Percentiles rank a stretch among this genome's conserved stretches.
Conservation (phyloP, 371 early-diverging fungal species). For the Mitosporidium daphniae region DNA sequence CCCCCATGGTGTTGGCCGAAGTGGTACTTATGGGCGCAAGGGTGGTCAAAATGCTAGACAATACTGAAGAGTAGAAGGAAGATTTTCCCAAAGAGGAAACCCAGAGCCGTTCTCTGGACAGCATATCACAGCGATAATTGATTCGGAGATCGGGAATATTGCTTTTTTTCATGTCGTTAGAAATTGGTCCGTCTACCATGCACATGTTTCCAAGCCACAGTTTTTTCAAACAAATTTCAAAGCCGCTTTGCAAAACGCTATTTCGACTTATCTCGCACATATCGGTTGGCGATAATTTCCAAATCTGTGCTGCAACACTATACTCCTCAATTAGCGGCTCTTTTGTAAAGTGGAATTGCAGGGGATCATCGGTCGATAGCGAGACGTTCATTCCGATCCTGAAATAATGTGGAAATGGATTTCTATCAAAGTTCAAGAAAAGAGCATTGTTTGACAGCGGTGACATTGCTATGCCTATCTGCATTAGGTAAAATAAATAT, state of each 20-base stretch:
- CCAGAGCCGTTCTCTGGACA: constrained; percentile 30
- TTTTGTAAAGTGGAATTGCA: constrained; percentile 89
- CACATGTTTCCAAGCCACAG: constrained; percentile 63
- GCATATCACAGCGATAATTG: constrained; percentile 40
- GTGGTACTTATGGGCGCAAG: no score
- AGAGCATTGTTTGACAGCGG: constrained; percentile 89
- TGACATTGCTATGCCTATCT: constrained; percentile 88
- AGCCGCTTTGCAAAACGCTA: constrained; percentile 66
- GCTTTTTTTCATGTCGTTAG: constrained; percentile 40
- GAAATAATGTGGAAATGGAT: constrained; percentile 68
- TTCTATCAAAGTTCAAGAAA: constrained; percentile 71
- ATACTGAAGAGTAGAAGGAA: no score
- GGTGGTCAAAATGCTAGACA: no score
- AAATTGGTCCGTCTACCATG: constrained; percentile 19
- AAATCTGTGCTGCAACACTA: constrained; percentile 87
- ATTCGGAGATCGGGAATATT: constrained; percentile 72
- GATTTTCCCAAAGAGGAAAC: no score
- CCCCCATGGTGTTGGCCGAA: no score
- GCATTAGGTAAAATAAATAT: constrained; percentile 67
- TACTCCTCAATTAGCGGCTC: constrained; percentile 96
- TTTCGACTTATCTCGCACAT: constrained; percentile 91
- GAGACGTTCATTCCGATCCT: constrained; percentile 75
- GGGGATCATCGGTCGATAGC: constrained; percentile 80
- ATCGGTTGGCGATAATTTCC: constrained; percentile 61
- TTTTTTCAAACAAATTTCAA: constrained; percentile 45